Base-by-base conservation (phyloP, 805 yeast species). In the Sugiyamaella lignohabitans region DNA sequence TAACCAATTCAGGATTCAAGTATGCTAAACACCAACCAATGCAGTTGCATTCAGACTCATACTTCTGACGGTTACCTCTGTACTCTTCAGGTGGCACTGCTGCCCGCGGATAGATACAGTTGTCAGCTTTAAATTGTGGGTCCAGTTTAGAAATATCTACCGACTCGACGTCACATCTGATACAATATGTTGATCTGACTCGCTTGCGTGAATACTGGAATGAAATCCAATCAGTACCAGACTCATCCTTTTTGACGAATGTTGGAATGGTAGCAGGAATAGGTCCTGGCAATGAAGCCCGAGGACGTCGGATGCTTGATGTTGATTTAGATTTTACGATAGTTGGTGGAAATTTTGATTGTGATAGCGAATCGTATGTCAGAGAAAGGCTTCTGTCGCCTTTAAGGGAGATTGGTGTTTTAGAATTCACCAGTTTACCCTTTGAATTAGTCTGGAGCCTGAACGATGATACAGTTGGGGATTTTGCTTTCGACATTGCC, bases 91-190 rank as follows among this genome's bases (percentile, higher is more conserved):
- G 58, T 1, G 73, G 68, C 4, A 65, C 72, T 60, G 67, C 64
- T 1, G 78, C 78, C n/a, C 71, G 59, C 5, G 76, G 76, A 49
- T 74, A 74, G 3, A 74, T 66, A 53, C 79, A 72, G 57, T 74
- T 74, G 16, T 63, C 63, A 8, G 38, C 45, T 40, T 64, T 50
- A 53, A 74, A 75, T 10, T 60, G 56, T 3, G 56, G 50, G 5
- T 62, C 55, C 27, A 72, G 54, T 22, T 38, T 36, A 3, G 48
- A 17, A 17, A 51, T 42, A 23, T 54, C 55, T 35, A 61, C 60
- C 3, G 56, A 40, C 19, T 57, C 66, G 8, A 67, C 57, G 49
- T 67, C 68, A 47, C 68, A 63, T 4, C 69, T 58, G 30, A 67
- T 58, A 16, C 56, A 54, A 52, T 61, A 65, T 37, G 49, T 45